These are phyloP conservation scores for Sugiyamaella floridensis DNA, from an alignment of 805 yeast genomes.

Conservation along the genomic window DNA sequence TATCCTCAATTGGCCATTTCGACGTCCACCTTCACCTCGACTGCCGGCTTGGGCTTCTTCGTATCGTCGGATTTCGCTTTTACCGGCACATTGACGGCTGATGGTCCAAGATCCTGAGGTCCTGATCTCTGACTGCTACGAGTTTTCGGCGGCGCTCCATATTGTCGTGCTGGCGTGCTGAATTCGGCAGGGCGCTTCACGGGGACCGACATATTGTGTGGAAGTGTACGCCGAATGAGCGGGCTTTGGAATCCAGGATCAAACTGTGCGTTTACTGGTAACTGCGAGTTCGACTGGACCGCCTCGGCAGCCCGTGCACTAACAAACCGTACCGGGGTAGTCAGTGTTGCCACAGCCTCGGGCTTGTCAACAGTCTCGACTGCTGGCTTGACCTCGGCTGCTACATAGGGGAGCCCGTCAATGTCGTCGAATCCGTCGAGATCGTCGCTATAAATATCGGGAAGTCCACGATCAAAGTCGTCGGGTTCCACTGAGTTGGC, in stretches of 20 bases:
- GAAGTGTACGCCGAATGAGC: constrained; percentile 23
- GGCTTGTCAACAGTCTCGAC: not conserved
- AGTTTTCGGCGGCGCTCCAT: not conserved
- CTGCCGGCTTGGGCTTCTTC: not conserved
- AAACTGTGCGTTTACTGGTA: constrained; percentile 19
- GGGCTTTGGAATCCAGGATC: constrained; percentile 23
- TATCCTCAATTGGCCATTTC: not conserved
- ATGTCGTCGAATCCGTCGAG: constrained; percentile 3
- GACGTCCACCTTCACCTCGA: not conserved
- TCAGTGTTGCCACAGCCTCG: not conserved
- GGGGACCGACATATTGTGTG: constrained; percentile 24
- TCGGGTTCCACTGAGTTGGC: constrained; percentile 1
- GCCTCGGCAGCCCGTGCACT: constrained; percentile 26
- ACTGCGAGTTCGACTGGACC: constrained; percentile 19
- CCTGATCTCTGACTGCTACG: not conserved
- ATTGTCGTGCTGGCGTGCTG: not conserved
- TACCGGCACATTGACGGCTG: not conserved
- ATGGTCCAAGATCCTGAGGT: not conserved
- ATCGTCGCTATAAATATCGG: not conserved
- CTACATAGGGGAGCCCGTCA: constrained; percentile 9
- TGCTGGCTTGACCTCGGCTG: not conserved
- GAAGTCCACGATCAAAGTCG: constrained; percentile 6
- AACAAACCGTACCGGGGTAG: constrained; percentile 17
- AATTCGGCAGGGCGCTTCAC: constrained; percentile 7
- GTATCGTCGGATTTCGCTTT: not conserved